Evolutionary conservation across 139 green algal genomes (phyloP).

Genomic region (Chlorella sp.): DNA sequence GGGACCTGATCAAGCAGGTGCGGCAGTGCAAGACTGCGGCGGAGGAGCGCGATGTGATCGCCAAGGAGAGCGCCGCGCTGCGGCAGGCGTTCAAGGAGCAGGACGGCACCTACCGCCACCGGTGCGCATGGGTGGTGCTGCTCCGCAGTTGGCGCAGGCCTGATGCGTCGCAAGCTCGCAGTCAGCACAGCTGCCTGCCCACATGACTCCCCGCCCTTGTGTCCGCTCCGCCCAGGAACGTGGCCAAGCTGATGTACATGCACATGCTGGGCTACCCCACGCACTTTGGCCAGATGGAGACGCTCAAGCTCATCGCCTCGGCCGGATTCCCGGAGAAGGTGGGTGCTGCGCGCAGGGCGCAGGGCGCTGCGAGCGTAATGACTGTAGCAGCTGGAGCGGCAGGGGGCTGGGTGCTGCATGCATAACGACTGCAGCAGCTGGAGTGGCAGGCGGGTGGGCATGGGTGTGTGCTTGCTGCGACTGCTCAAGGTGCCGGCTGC

Average conservation of each 20-base stretch:
- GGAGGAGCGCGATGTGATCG: constrained; percentile 95
- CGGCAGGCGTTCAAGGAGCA: constrained; percentile 88
- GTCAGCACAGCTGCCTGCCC: background rate
- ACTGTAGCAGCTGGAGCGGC: background rate
- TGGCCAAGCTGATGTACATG: constrained; percentile 99
- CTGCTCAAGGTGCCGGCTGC: background rate
- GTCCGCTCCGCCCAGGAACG: constrained; percentile 78
- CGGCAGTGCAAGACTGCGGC: constrained; percentile 79
- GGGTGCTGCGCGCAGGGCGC: background rate
- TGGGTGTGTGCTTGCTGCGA: background rate
- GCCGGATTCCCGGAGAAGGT: constrained; percentile 91
- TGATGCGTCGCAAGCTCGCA: background rate
- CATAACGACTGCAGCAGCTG: background rate
- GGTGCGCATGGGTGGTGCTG: background rate
- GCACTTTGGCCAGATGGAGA: constrained; percentile 99
- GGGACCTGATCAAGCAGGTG: constrained; percentile 37
- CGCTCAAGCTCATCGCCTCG: constrained; percentile 94
- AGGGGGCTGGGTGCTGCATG: background rate
- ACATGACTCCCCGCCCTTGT: background rate
- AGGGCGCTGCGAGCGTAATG: background rate
- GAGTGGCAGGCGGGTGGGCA: background rate
- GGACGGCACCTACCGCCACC: constrained; percentile 59
- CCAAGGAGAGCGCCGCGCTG: constrained; percentile 94
- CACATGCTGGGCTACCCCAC: constrained; percentile 99
- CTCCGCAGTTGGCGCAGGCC: background rate